phyloP scores from a whole-genome alignment of 441 rosid genomes.

The Gossypium schwendimanii region DNA sequence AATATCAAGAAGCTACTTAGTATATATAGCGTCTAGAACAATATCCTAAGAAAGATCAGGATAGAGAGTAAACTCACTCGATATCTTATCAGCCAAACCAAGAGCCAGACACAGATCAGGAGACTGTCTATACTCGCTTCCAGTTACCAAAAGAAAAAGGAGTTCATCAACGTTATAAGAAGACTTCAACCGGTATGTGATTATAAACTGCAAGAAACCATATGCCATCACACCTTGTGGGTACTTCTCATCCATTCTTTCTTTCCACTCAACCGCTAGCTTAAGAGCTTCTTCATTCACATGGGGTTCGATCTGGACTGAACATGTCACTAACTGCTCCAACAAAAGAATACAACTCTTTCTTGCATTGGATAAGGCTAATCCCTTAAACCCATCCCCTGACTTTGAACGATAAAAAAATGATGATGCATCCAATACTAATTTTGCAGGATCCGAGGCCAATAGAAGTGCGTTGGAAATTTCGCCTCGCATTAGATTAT shows the following conservation, averaged over 20 bases:
- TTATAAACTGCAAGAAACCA: constrained; percentile 13
- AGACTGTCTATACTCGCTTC: background rate
- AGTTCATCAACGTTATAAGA: constrained; percentile 11
- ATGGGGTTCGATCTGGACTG: background rate
- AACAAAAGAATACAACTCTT: constrained; percentile 22
- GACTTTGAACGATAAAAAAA: constrained; percentile 23
- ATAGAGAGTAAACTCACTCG: constrained; percentile 7
- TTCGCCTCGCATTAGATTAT: constrained; percentile 19
- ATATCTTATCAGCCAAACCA: constrained; percentile 16
- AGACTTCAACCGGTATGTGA: constrained; percentile 9
- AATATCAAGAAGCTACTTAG: background rate
- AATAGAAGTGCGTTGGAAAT: constrained; percentile 7
- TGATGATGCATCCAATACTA: constrained; percentile 32
- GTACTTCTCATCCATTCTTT: constrained; percentile 5
- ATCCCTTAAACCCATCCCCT: background rate
- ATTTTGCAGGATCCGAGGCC: constrained; percentile 30
- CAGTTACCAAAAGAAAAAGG: constrained; percentile 8
- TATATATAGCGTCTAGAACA: background rate
- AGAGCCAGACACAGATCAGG: constrained; percentile 13
- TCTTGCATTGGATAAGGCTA: constrained; percentile 1
- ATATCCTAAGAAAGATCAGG: background rate
- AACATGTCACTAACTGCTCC: constrained; percentile 10
- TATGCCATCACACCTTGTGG: constrained; percentile 1
- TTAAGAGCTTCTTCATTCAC: constrained; percentile 18
- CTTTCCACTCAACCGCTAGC: constrained; percentile 17